Percentiles rank a stretch among this genome's conserved stretches.
These are phyloP conservation scores for Pythium phragmitis DNA, from an alignment of 352 stramenopile genomes.

Conservation along the genomic window DNA sequence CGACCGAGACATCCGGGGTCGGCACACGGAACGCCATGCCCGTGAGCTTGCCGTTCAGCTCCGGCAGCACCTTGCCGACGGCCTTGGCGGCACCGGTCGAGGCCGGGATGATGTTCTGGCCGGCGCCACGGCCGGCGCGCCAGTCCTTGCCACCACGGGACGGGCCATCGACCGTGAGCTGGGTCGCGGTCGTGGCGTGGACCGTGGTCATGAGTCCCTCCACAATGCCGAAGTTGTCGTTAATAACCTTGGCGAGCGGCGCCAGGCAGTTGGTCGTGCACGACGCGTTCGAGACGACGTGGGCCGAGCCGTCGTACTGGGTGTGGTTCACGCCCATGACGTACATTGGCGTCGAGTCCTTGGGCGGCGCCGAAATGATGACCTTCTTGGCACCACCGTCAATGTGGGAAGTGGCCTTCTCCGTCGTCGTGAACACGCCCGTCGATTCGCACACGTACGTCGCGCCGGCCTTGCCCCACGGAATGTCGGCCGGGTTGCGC, in stretches of 20 bases:
- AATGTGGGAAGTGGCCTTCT: slow-evolving; percentile 85
- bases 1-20: slow-evolving; percentile 93
- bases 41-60: slow-evolving; percentile 91
- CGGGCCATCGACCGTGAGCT: slow-evolving; percentile 94
- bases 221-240: slow-evolving; percentile 62
- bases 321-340: slow-evolving; percentile 95
- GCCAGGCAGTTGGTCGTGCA: slow-evolving; percentile 80
- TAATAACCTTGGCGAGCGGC: slow-evolving; percentile 53
- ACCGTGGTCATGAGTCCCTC: slow-evolving; percentile 54
- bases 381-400: slow-evolving; percentile 95
- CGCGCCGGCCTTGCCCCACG: slow-evolving; percentile 77
- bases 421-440: slow-evolving; percentile 92
- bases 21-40: slow-evolving; percentile 96
- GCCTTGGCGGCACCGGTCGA: slow-evolving; percentile 75
- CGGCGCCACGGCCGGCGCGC: slow-evolving; percentile 89
- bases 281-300: slow-evolving; percentile 79
- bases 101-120: slow-evolving; percentile 92
- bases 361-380: slow-evolving; percentile 95
- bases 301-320: slow-evolving; percentile 84
- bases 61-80: slow-evolving; percentile 41
- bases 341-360: slow-evolving; percentile 93
- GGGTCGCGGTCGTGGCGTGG: slow-evolving; percentile 73
- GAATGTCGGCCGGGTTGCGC: slow-evolving; percentile 64
- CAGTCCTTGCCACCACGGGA: slow-evolving; percentile 94
- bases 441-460: slow-evolving; percentile 96